Evolutionary conservation across 768 basidiomycete species (phyloP).

Genomic region (Pleurotus giganteus): DNA sequence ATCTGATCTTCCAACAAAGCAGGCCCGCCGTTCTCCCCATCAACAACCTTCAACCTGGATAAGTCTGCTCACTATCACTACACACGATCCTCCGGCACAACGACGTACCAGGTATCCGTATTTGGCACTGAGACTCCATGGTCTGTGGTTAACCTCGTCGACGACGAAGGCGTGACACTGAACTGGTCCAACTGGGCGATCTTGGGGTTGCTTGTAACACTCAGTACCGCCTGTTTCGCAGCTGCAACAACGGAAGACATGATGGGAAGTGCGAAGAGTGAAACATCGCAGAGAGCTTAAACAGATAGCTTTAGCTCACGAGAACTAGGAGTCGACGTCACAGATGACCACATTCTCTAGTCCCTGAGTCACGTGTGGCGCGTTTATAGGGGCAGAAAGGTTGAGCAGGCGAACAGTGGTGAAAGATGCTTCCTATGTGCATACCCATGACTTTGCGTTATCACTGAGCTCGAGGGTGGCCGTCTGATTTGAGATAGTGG

Average conservation of each 20-base stretch:
- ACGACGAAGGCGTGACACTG: constrained; percentile 26
- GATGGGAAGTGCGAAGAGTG: constrained; percentile 1
- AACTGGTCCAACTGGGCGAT: constrained; percentile 30
- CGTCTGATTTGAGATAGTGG: no score
- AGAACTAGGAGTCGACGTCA: no score
- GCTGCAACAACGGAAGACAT: constrained; percentile 22
- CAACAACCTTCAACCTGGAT: constrained; percentile 52
- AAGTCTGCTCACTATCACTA: neutral
- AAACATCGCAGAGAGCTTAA: neutral
- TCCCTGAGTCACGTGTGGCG: no score
- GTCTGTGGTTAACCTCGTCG: constrained; percentile 53
- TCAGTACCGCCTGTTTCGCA: constrained; percentile 24
- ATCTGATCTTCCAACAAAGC: constrained; percentile 78
- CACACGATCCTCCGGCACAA: neutral
- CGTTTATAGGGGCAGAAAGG: no score
- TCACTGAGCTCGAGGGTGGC: no score
- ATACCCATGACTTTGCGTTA: no score
- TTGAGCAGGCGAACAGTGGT: no score
- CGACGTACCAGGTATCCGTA: constrained; percentile 62
- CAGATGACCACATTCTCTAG: no score
- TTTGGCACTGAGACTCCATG: constrained; percentile 57
- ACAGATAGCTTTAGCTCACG: no score
- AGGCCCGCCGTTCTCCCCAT: constrained; percentile 56
- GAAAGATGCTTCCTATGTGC: no score
- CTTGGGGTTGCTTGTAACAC: constrained; percentile 29